phyloP scores from a whole-genome alignment of 306 rosid species.

The Gleditsia sinensis region DNA sequence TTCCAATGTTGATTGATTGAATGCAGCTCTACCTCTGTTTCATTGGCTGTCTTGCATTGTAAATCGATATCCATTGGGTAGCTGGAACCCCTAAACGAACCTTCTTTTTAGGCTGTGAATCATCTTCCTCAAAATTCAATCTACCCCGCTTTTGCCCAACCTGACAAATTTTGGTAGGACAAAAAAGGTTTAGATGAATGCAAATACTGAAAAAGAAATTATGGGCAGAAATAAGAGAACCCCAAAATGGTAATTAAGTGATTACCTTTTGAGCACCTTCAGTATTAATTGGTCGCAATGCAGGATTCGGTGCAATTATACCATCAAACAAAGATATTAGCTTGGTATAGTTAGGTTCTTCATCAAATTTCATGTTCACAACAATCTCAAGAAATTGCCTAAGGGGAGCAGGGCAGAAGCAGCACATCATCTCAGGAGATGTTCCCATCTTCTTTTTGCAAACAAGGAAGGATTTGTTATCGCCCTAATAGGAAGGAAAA shows the following conservation, averaged over 20 bases:
- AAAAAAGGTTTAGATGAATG: background rate
- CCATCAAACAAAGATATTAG: slow-evolving; percentile 84
- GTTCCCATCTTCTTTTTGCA: slow-evolving; percentile 91
- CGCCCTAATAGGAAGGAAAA: slow-evolving; percentile 58
- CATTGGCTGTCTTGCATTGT: slow-evolving; percentile 92
- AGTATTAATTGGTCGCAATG: slow-evolving; percentile 78
- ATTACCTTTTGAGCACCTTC: slow-evolving; percentile 94
- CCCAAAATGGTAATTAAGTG: background rate
- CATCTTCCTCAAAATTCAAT: slow-evolving; percentile 75
- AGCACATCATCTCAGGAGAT: slow-evolving; percentile 91
- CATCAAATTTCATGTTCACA: slow-evolving; percentile 96
- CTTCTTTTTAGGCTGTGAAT: slow-evolving; percentile 87
- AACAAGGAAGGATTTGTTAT: slow-evolving; percentile 85
- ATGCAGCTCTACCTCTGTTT: slow-evolving; percentile 72
- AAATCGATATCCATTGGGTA: slow-evolving; percentile 91
- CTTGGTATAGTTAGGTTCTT: slow-evolving; percentile 90
- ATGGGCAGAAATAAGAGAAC: background rate
- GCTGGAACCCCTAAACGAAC: slow-evolving; percentile 94
- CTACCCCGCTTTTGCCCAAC: slow-evolving; percentile 98
- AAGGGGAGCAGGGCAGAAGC: slow-evolving; percentile 88
- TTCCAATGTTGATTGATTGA: slow-evolving; percentile 37
- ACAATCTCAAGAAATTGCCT: slow-evolving; percentile 86
- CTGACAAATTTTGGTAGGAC: slow-evolving; percentile 43
- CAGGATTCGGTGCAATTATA: slow-evolving; percentile 83
- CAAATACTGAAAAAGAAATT: background rate